Percentiles rank a stretch among this genome's conserved stretches.
These are phyloP conservation scores for Hirsutella thompsonii DNA, from an alignment of 2,329 filamentous ascomycete genomes.

Conservation along the genomic window DNA sequence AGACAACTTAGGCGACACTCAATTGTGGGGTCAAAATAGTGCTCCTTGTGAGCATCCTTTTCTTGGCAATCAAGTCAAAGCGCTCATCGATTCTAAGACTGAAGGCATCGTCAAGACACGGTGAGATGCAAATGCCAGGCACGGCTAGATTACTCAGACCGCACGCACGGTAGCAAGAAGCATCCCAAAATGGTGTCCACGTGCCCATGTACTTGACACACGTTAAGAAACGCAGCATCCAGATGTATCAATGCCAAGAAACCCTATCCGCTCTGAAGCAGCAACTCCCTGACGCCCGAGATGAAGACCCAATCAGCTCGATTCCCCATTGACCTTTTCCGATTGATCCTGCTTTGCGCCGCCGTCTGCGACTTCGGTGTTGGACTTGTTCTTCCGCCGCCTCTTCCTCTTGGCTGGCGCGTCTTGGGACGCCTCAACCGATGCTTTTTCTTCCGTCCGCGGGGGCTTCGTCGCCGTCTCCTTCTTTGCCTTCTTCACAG, in stretches of 20 bases:
- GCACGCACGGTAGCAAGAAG: too few relatives aligned
- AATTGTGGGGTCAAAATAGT: too few relatives aligned
- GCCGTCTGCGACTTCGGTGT: constrained; percentile 6
- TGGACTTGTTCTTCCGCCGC: constrained; percentile 16
- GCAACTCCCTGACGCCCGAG: not conserved
- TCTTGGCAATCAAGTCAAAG: too few relatives aligned
- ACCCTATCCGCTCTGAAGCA: not conserved
- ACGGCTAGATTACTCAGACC: too few relatives aligned
- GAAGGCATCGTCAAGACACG: too few relatives aligned
- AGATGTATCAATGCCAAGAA: not conserved
- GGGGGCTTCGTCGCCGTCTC: constrained; percentile 24
- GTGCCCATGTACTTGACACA: too few relatives aligned
- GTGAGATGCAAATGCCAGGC: too few relatives aligned
- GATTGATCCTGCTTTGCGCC: constrained; percentile 4
- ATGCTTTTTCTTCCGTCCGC: constrained; percentile 15
- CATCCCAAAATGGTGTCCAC: too few relatives aligned
- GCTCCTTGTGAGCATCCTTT: too few relatives aligned
- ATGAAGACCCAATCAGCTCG: constrained; percentile 8
- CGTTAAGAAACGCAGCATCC: not conserved
- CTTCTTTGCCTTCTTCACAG: constrained; percentile 60
- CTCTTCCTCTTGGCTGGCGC: constrained; percentile 17
- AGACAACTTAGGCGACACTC: too few relatives aligned
- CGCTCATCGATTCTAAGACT: not conserved
- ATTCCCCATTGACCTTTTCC: constrained; percentile 6
- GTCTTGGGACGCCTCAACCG: constrained; percentile 10